Percentiles rank a stretch among this genome's conserved stretches.
Conservation (phyloP, 148 eudicot genomes). For the Vaccinium vitisidaea region DNA sequence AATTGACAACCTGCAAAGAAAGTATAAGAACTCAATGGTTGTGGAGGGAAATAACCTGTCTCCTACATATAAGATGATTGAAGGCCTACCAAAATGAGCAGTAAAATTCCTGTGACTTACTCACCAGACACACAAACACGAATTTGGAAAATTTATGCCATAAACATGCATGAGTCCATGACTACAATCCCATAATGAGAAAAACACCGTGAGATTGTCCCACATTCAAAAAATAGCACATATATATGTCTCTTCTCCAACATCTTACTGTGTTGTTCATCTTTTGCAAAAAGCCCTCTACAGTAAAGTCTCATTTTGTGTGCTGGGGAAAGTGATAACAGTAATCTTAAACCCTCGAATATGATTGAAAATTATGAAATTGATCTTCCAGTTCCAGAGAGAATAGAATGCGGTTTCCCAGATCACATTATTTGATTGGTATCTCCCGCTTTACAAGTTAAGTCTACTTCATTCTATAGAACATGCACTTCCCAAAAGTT, state of each 20-base stretch:
- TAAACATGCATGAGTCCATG: background rate
- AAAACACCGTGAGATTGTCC: background rate
- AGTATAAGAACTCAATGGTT: conserved; percentile 12
- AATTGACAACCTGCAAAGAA: conserved; percentile 74
- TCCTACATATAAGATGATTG: background rate
- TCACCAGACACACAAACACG: background rate
- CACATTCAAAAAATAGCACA: conserved; percentile 9
- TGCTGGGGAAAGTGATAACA: background rate
- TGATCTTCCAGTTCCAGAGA: background rate
- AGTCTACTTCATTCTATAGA: background rate
- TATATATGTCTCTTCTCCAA: background rate
- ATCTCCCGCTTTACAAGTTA: no score
- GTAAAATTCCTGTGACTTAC: background rate
- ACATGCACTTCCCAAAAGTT: background rate
- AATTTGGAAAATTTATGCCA: background rate
- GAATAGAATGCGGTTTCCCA: background rate
- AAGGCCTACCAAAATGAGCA: background rate
- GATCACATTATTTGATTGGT: no score
- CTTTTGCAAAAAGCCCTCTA: background rate
- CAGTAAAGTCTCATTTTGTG: background rate
- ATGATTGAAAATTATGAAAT: background rate
- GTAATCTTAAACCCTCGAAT: background rate
- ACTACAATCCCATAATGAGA: background rate
- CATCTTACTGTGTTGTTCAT: background rate
- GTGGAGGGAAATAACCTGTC: background rate